phyloP scores from a whole-genome alignment of 345 rosid genomes.

The Brassica juncea region DNA sequence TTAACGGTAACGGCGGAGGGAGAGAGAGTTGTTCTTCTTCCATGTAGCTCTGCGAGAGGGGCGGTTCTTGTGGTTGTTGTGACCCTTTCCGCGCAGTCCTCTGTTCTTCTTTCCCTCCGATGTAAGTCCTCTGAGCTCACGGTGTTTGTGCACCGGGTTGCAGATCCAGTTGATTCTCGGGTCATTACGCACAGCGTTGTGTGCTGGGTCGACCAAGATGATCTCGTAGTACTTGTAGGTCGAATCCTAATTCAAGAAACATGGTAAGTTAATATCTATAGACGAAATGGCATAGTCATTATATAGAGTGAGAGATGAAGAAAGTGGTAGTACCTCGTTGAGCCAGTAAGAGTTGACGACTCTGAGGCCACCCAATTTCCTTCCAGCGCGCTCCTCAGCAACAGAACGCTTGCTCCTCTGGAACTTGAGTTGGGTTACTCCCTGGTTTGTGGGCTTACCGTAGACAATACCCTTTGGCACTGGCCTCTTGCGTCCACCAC shows the following conservation, averaged over 20 bases:
- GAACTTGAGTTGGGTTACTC: not conserved
- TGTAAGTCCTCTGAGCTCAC: not conserved
- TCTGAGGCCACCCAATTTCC: not conserved
- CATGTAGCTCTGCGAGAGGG: not conserved
- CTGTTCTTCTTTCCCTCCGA: constrained; percentile 1
- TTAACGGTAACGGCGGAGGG: not conserved
- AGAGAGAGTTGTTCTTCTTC: not conserved
- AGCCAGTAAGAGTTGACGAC: not conserved
- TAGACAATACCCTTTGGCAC: constrained; percentile 4
- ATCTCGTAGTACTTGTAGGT: not conserved
- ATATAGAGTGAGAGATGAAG: not conserved
- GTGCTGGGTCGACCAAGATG: not conserved
- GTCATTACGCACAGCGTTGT: not conserved
- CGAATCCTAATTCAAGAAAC: not conserved
- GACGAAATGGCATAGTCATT: no score
- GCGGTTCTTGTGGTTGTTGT: constrained; percentile 5
- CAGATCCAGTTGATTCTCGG: constrained; percentile 6
- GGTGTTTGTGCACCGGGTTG: constrained; percentile 1
- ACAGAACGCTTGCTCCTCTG: not conserved
- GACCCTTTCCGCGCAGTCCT: not conserved
- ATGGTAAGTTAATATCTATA: no score
- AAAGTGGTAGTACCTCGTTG: not conserved
- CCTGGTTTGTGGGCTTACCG: not conserved
- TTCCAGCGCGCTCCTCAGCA: not conserved
- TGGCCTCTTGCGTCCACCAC: constrained; percentile 6